Base-by-base conservation (phyloP, 345 rosid species). In the Eucalyptus urophylla region DNA sequence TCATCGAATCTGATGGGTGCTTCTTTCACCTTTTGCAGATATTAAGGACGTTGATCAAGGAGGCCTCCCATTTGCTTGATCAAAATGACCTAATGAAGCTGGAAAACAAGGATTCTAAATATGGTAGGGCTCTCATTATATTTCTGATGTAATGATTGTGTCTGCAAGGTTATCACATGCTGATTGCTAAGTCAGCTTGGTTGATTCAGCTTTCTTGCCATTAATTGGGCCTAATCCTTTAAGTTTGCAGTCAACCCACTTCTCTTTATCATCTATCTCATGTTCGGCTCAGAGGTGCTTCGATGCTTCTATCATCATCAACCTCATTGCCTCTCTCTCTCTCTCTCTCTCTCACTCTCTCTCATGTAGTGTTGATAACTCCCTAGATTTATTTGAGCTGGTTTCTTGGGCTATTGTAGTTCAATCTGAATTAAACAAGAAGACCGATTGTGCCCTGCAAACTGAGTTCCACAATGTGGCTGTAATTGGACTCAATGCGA, bases 401-500 rank as follows among this genome's bases (percentile, higher is more conserved):
- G 27, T 76, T 76, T 76, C 45, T 76, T 40, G 44, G 76, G 47
- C 88, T 92, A 90, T 53, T 87, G 56, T 80, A 89, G 49, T 80
- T 2, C 89, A 49, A 86, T 88, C 81, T 40, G 43, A 76, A 76
- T 12, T 76, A 87, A 65, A 86, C 87, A 80, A 53, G 88, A 80
- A 24, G 90, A 87, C 86, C 72, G 15, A 49, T 85, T 76, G 87
- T 65, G 69, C 67, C 88, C 76, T 49, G 86, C 87, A 56, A 88
- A 85, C 86, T 33, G 88, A 91, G 65, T 85, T 86, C 54, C 54
- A 90, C 40, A 92, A 88, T 14, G 90, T 89, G 88, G 94, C 95
- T 58, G 90, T 94, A 92, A 88, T 97, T 83, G 96, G 97, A 88
- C 92, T 96, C 83, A 96, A 95, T 91, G 93, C 98, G 40, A 94